Conservation (phyloP, 2,329 filamentous ascomycete genomes). For the Gyromitra esculenta region DNA sequence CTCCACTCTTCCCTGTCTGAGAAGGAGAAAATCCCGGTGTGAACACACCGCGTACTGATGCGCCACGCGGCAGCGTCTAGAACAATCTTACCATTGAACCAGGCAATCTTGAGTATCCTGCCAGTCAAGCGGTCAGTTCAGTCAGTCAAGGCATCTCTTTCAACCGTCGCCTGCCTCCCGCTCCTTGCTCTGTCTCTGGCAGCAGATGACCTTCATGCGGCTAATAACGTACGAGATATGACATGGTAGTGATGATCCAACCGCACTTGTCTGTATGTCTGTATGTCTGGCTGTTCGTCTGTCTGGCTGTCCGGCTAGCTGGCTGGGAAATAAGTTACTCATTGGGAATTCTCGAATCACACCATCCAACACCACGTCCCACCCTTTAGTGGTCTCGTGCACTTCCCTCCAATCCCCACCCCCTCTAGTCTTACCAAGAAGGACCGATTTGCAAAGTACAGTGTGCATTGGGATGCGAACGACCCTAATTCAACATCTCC, state of each 20-base stretch:
- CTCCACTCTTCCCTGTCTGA: conserved; percentile 14
- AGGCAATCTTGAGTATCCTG: conserved; percentile 1
- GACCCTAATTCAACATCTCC: conserved; percentile 8
- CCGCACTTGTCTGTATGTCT: neutral
- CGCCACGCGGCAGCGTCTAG: conserved; percentile 47
- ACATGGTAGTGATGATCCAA: conserved; percentile 28
- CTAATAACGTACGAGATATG: conserved; percentile 32
- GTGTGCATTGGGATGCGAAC: conserved; percentile 1
- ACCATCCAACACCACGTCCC: conserved; percentile 3
- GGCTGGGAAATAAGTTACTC: neutral
- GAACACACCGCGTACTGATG: conserved; percentile 22
- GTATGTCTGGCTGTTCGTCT: too few relatives aligned
- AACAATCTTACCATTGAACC: conserved; percentile 16
- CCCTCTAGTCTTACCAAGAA: neutral
- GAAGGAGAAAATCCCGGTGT: conserved; percentile 12
- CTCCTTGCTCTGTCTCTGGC: conserved; percentile 1
- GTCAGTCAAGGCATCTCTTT: conserved; percentile 21
- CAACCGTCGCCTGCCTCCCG: conserved; percentile 26
- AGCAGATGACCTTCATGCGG: conserved; percentile 42
- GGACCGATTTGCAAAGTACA: neutral
- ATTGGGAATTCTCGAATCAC: conserved; percentile 5
- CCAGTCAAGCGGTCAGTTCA: neutral
- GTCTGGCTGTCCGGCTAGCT: neutral
- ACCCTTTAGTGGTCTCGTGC: neutral
- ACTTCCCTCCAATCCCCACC: neutral